Conservation (phyloP, 352 stramenopile genomes). For the Phytophthora crassamura region DNA sequence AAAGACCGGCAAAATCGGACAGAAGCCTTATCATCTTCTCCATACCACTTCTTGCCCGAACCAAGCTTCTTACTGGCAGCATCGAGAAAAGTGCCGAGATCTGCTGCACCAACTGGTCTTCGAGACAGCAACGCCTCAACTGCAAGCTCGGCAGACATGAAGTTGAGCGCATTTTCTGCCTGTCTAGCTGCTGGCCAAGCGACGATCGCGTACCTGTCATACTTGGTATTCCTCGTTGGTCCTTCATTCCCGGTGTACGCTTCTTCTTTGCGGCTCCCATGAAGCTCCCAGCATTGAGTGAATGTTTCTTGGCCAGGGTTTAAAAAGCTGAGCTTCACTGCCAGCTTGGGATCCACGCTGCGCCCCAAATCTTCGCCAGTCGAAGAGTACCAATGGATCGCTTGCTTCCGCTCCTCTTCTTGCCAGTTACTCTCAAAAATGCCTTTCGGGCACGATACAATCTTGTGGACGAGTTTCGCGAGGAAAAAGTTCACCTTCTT, state of each 20-base stretch:
- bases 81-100: slow-evolving; percentile 11
- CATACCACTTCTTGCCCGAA: neutral
- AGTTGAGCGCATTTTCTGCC: slow-evolving; percentile 1
- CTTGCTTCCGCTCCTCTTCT: slow-evolving; percentile 14
- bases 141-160: slow-evolving; percentile 9
- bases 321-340: slow-evolving; percentile 26
- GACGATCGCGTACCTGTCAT: slow-evolving; percentile 27
- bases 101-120: neutral
- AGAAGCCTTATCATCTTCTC: neutral
- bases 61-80: neutral
- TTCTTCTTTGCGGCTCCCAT: slow-evolving; percentile 13
- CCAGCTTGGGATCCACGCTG: neutral
- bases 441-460: neutral
- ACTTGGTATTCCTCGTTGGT: slow-evolving; percentile 16
- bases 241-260: slow-evolving; percentile 29
- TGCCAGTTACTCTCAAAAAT: slow-evolving; percentile 2
- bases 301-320: slow-evolving; percentile 27
- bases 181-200: slow-evolving; percentile 17
- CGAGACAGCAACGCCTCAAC: slow-evolving; percentile 3
- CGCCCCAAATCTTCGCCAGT: slow-evolving; percentile 10
- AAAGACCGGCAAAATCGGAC: slow-evolving; percentile 16
- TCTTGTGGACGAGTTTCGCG: slow-evolving; percentile 15
- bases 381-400: slow-evolving; percentile 12
- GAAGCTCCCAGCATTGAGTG: slow-evolving; percentile 15
- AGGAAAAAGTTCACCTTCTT: slow-evolving; percentile 28